These are phyloP conservation scores for Cladosporium sphaerospermum DNA, from an alignment of 2,329 filamentous ascomycete genomes.

Conservation along the genomic window DNA sequence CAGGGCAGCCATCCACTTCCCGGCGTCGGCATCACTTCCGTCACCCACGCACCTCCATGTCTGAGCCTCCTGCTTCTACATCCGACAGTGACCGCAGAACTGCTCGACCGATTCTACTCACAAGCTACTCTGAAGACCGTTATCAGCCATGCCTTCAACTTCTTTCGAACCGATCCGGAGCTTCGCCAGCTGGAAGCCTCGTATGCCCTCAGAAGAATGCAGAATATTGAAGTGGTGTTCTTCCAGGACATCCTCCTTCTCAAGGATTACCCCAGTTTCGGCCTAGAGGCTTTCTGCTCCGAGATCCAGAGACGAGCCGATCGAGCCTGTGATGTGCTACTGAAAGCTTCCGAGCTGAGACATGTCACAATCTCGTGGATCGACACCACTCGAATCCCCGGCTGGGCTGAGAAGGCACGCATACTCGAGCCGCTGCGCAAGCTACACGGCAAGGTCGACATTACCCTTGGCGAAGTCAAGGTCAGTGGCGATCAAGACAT, in stretches of 20 bases:
- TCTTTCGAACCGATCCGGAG: conserved; percentile 30
- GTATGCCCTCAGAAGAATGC: conserved; percentile 18
- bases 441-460: conserved; percentile 11
- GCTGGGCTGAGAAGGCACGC: conserved; percentile 23
- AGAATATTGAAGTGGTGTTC: conserved; percentile 29
- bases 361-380: conserved; percentile 27
- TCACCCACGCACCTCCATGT: conserved; percentile 26
- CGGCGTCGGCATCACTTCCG: conserved; percentile 27
- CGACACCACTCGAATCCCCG: conserved; percentile 25
- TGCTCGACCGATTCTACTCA: conserved; percentile 28
- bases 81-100: conserved; percentile 23
- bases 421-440: conserved; percentile 22
- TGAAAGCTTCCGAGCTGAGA: conserved; percentile 18
- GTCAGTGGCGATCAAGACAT: conserved; percentile 24
- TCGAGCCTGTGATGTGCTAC: conserved; percentile 26
- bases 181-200: conserved; percentile 22
- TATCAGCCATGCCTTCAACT: conserved; percentile 32
- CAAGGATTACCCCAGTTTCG: conserved; percentile 27
- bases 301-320: conserved; percentile 26
- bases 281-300: conserved; percentile 24
- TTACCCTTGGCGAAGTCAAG: conserved; percentile 17
- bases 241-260: conserved; percentile 28
- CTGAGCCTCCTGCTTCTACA: conserved; percentile 23
- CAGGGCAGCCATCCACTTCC: conserved; percentile 6
- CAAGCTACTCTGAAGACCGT: conserved; percentile 29